These are phyloP conservation scores for Scytalidium lignicola DNA, from an alignment of 2,329 filamentous ascomycete genomes.

Conservation along the genomic window DNA sequence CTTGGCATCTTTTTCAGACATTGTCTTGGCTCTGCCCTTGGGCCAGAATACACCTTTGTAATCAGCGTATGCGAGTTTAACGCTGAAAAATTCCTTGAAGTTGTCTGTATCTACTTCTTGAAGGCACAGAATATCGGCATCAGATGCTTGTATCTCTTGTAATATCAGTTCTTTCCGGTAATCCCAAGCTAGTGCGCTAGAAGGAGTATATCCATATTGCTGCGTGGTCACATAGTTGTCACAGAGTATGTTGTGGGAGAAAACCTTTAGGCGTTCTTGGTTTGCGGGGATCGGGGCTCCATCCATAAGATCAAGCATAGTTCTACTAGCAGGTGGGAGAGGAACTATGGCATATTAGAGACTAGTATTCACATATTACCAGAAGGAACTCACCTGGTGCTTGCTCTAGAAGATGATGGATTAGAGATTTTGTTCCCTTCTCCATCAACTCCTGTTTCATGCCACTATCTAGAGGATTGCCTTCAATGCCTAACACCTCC, in stretches of 20 bases:
- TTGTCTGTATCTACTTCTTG: slow-evolving; percentile 92
- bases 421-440: slow-evolving; percentile 78
- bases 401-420: slow-evolving; percentile 76
- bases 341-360: slow-evolving; percentile 51
- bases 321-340: slow-evolving; percentile 68
- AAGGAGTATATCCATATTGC: slow-evolving; percentile 87
- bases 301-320: slow-evolving; percentile 72
- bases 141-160: slow-evolving; percentile 70
- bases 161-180: slow-evolving; percentile 79
- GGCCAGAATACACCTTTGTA: slow-evolving; percentile 95
- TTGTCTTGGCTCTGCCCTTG: slow-evolving; percentile 83
- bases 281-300: slow-evolving; percentile 46
- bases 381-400: slow-evolving; percentile 64
- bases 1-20: slow-evolving; percentile 83
- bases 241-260: slow-evolving; percentile 95
- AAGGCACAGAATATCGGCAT: slow-evolving; percentile 86
- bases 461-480: slow-evolving; percentile 75
- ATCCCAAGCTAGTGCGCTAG: slow-evolving; percentile 77
- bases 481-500: slow-evolving; percentile 86
- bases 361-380: slow-evolving; percentile 17
- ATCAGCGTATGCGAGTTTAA: slow-evolving; percentile 77
- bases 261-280: slow-evolving; percentile 71
- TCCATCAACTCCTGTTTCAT: slow-evolving; percentile 81
- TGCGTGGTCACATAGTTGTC: slow-evolving; percentile 83
- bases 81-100: slow-evolving; percentile 86